Evolutionary conservation across 2,329 filamentous ascomycete species (phyloP), one percentile per base, ranked within the genome.

Genomic region (Trichoderma atroviride): DNA sequence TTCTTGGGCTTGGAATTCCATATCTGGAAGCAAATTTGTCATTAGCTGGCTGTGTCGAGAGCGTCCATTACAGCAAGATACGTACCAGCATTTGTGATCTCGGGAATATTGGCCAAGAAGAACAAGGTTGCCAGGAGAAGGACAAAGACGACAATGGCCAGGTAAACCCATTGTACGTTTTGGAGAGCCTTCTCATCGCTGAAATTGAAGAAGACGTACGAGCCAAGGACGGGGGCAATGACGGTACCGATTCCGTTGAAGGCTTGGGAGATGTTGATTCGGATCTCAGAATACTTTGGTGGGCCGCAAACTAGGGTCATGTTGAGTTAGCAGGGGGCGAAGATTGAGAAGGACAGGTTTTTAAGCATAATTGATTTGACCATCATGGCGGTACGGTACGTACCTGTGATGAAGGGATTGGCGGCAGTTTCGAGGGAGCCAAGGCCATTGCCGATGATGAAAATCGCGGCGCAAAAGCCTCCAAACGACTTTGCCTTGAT

Each of bases 181-280:
- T 84, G 83, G 3, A 93, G 82, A 0, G 88, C 87, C 3, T 80
- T 78, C 11, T 86, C 82, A 65, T 87, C 85, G 68, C 85, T 83
- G 59, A 87, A 86, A 68, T 85, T 86, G 81, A 94, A 94, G 80
- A 94, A 91, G 69, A 91, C 90, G 70, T 90, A 89, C 1, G 89
- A 91, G 55, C 90, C 92, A 10, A 94, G 83, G 0, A 93, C 87
- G 1, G 92, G 91, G 0, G 91, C 91, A 50, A 93, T 74, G 59
- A 93, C 89, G 10, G 90, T 90, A 43, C 91, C 91, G 59, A 93
- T 87, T 66, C 90, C 92, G 75, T 94, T 92, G 80, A 94, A 90
- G 66, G 90, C 90, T 78, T 94, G 91, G 0, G 91, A 89, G 64
- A 93, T 81, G 79, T 94, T 92, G 81, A 94, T 88, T 72, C 92